Evolutionary conservation across 1,139 yeast genomes (phyloP).

Genomic region (Suhomyces wounanorum): DNA sequence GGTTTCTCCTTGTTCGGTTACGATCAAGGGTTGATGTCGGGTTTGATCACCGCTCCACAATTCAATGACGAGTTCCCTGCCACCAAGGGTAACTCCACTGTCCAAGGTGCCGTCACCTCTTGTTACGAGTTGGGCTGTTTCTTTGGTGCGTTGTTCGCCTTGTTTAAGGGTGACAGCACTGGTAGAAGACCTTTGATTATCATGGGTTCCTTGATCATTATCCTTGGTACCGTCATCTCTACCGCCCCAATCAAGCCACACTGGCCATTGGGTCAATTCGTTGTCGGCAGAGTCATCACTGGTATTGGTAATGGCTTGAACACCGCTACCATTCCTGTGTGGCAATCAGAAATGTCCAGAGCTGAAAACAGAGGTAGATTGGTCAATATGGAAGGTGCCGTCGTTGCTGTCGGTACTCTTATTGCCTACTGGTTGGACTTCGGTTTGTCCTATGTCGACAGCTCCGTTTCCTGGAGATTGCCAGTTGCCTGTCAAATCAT

Average conservation of each 20-base stretch:
- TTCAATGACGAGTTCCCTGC: conserved; percentile 63
- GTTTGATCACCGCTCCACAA: conserved; percentile 62
- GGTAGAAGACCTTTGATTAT: conserved; percentile 71
- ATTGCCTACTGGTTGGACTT: conserved; percentile 79
- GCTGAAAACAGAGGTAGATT: conserved; percentile 73
- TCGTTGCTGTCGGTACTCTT: conserved; percentile 70
- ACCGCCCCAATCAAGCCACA: conserved; percentile 53
- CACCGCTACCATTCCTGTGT: conserved; percentile 79
- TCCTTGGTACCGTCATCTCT: conserved; percentile 66
- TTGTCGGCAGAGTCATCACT: conserved; percentile 73
- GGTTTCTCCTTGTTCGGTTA: conserved; percentile 76
- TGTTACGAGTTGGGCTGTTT: conserved; percentile 79
- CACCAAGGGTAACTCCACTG: conserved; percentile 34
- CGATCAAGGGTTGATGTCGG: conserved; percentile 81
- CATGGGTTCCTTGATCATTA: conserved; percentile 58
- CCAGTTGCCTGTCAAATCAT: conserved; percentile 42
- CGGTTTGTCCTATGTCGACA: conserved; percentile 60
- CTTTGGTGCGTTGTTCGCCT: conserved; percentile 68
- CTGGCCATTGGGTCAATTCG: conserved; percentile 63
- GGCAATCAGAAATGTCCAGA: conserved; percentile 78
- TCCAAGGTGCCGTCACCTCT: conserved; percentile 71
- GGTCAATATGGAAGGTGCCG: conserved; percentile 70
- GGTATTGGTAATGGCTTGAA: conserved; percentile 80
- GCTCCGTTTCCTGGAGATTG: conserved; percentile 47
- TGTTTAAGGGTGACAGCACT: conserved; percentile 59